These are phyloP conservation scores for Tetrahymena elliotti DNA, from an alignment of 73 alveolate species.

Conservation along the genomic window DNA sequence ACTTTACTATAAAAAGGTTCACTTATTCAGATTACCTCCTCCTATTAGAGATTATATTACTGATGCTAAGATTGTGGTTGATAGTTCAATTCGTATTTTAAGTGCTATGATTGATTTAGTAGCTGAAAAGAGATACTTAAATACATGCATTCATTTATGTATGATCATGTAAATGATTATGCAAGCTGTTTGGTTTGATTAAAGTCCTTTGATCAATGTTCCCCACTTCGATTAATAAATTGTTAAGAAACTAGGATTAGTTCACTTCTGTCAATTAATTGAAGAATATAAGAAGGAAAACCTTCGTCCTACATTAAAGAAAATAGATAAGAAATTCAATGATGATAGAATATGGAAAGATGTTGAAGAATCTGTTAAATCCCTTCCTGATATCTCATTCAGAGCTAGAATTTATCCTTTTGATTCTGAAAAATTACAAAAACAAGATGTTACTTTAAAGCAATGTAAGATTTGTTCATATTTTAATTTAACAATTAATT, in stretches of 20 bases:
- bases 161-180: constrained; percentile 13
- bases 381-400: constrained; percentile 9
- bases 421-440: background rate
- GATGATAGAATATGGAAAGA: background rate
- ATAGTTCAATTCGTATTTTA: constrained; percentile 83
- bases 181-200: constrained; percentile 5
- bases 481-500: too few species aligned
- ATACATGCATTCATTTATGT: background rate
- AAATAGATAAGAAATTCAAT: background rate
- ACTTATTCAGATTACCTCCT: constrained; percentile 80
- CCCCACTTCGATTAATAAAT: constrained; percentile 5
- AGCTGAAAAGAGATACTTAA: constrained; percentile 42
- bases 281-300: constrained; percentile 6
- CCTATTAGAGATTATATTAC: constrained; percentile 96
- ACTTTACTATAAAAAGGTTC: too few species aligned
- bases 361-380: constrained; percentile 8
- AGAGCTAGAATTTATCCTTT: background rate
- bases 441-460: background rate
- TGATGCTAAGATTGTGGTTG: constrained; percentile 93
- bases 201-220: background rate
- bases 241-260: background rate
- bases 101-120: constrained; percentile 92
- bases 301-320: background rate
- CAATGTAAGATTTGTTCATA: background rate
- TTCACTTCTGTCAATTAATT: background rate